phyloP scores from a whole-genome alignment of 2,329 filamentous ascomycete species.

The Didymella glomerata region DNA sequence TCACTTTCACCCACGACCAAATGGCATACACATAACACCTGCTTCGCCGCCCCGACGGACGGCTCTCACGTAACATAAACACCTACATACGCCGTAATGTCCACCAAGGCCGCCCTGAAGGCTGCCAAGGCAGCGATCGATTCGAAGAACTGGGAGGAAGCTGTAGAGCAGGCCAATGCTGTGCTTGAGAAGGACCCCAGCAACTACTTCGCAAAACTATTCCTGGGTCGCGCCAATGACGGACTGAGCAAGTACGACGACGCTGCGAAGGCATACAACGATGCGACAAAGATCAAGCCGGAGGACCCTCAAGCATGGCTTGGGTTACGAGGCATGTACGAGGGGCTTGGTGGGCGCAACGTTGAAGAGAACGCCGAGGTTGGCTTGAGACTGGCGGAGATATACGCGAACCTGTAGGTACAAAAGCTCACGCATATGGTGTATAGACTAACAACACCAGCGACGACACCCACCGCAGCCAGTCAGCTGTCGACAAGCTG shows the following conservation, averaged over 20 bases:
- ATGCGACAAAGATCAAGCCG: slow-evolving; percentile 75
- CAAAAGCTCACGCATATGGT: background rate
- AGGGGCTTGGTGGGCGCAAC: slow-evolving; percentile 74
- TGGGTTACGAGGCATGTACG: slow-evolving; percentile 84
- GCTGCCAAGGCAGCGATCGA: slow-evolving; percentile 80
- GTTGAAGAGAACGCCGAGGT: slow-evolving; percentile 78
- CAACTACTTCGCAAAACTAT: slow-evolving; percentile 89
- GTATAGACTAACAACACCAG: slow-evolving; percentile 43
- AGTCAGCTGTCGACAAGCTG: slow-evolving; percentile 79
- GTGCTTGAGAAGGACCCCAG: slow-evolving; percentile 76
- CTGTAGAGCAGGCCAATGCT: slow-evolving; percentile 71
- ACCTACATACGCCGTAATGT: slow-evolving; percentile 32
- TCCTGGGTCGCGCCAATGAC: slow-evolving; percentile 84
- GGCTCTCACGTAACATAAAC: background rate
- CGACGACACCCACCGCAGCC: slow-evolving; percentile 67
- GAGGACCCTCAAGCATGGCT: slow-evolving; percentile 89
- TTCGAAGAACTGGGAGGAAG: slow-evolving; percentile 79
- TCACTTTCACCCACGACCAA: slow-evolving; percentile 20
- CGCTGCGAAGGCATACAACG: slow-evolving; percentile 77
- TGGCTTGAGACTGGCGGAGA: slow-evolving; percentile 75
- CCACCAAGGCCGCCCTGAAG: slow-evolving; percentile 77
- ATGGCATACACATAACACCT: slow-evolving; percentile 37
- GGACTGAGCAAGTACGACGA: slow-evolving; percentile 75
- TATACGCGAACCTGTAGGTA: slow-evolving; percentile 65
- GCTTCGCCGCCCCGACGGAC: slow-evolving; percentile 25